A percentile compares a stretch with the other conserved stretches of the same genome.
These are phyloP conservation scores for Cutaneotrichosporon sp. DNA, from an alignment of 1,284 basidiomycete genomes.

Conservation along the genomic window DNA sequence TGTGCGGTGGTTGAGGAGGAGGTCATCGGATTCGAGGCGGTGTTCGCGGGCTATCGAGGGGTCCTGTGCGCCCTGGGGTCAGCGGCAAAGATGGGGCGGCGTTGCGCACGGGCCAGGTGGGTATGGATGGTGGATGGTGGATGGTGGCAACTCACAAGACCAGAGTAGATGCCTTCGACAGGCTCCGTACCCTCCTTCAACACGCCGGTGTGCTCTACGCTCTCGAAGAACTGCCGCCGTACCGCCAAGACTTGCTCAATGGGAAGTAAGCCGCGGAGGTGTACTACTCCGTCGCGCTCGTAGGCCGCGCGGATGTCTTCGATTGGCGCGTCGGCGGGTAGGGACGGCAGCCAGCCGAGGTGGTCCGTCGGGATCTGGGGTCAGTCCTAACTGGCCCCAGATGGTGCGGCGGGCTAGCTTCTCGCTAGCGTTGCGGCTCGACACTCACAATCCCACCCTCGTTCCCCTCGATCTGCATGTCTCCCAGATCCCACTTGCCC, in stretches of 20 bases:
- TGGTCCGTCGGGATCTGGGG: slow-evolving; percentile 19
- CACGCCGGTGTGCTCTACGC: slow-evolving; percentile 13
- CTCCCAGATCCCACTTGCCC: slow-evolving; percentile 15
- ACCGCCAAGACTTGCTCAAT: slow-evolving; percentile 12
- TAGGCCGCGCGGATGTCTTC: slow-evolving; percentile 21
- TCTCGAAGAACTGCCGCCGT: slow-evolving; percentile 20
- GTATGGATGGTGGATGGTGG: neutral
- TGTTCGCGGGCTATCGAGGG: neutral
- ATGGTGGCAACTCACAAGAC: neutral
- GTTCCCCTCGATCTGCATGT: slow-evolving; percentile 22
- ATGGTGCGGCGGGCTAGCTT: neutral
- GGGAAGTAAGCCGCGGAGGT: slow-evolving; percentile 18
- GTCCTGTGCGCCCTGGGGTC: neutral
- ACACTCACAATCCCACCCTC: slow-evolving; percentile 20
- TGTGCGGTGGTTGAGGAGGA: slow-evolving; percentile 11
- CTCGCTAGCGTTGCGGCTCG: neutral
- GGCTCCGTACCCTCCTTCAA: slow-evolving; percentile 22
- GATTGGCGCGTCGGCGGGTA: slow-evolving; percentile 21
- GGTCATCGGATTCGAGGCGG: slow-evolving; percentile 17
- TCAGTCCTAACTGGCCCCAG: neutral
- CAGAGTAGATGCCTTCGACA: slow-evolving; percentile 21
- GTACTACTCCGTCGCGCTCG: slow-evolving; percentile 26
- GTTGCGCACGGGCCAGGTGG: neutral
- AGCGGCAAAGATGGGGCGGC: neutral
- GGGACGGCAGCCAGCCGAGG: slow-evolving; percentile 23